phyloP scores from a whole-genome alignment of 257 asterid genomes.

The Fraxinus anomala region DNA sequence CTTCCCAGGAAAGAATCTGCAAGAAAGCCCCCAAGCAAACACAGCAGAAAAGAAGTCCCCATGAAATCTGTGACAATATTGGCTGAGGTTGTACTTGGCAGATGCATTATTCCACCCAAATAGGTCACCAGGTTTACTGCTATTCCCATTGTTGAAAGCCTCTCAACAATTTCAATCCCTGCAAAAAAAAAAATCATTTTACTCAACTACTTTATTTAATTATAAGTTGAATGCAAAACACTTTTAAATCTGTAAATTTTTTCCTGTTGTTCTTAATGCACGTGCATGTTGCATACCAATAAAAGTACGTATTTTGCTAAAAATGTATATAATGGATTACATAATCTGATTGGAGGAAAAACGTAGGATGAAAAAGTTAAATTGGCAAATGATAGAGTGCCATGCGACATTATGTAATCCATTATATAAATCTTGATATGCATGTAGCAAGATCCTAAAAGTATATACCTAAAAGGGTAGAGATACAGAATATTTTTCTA shows the following conservation, averaged over 20 bases:
- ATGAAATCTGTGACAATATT: slow-evolving; percentile 85
- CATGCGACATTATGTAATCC: too few relatives aligned
- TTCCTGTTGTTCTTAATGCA: neutral
- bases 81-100: slow-evolving; percentile 68
- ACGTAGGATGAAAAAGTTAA: too few relatives aligned
- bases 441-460: too few relatives aligned
- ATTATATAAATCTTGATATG: too few relatives aligned
- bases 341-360: too few relatives aligned
- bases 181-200: neutral
- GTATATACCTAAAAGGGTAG: neutral
- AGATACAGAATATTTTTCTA: neutral
- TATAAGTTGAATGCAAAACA: neutral
- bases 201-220: neutral
- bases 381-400: too few relatives aligned
- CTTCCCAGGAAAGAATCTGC: slow-evolving; percentile 94
- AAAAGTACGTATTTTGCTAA: neutral
- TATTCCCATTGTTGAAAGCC: slow-evolving; percentile 80
- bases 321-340: too few relatives aligned
- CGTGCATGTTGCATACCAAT: neutral
- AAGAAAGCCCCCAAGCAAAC: slow-evolving; percentile 82
- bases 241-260: neutral
- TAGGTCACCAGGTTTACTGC: slow-evolving; percentile 80
- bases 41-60: slow-evolving; percentile 88
- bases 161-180: slow-evolving; percentile 69
- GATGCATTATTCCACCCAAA: slow-evolving; percentile 70